A percentile compares a stretch with the other conserved stretches of the same genome.
Evolutionary conservation across 352 stramenopile species (phyloP).

Genomic region (Pythium insidiosum): DNA sequence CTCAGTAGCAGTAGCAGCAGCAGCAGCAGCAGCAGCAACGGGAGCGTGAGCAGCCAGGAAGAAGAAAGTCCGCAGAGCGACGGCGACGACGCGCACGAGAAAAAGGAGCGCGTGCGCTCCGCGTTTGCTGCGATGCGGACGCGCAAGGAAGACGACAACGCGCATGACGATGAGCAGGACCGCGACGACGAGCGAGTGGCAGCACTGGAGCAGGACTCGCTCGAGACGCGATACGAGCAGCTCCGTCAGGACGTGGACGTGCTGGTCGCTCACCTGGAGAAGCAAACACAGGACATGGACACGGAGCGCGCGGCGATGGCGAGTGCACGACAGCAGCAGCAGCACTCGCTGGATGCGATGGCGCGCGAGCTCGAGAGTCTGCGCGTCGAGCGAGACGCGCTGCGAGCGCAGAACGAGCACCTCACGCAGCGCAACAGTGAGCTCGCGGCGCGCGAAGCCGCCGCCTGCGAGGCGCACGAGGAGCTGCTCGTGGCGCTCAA

Average conservation of each 20-base stretch:
- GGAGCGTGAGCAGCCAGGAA: not conserved
- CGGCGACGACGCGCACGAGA: not conserved
- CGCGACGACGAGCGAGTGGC: not conserved
- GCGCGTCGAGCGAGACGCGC: slow-evolving; percentile 34
- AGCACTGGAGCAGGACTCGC: not conserved
- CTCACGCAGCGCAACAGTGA: slow-evolving; percentile 21
- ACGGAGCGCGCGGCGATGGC: slow-evolving; percentile 20
- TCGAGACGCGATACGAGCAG: slow-evolving; percentile 12
- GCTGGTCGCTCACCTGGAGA: slow-evolving; percentile 42
- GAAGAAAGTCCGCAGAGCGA: slow-evolving; percentile 3
- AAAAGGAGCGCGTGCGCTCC: slow-evolving; percentile 6
- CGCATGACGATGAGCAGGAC: slow-evolving; percentile 5
- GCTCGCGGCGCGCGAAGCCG: slow-evolving; percentile 10
- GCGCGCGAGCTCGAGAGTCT: slow-evolving; percentile 24
- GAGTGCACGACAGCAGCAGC: slow-evolving; percentile 1
- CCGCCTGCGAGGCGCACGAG: slow-evolving; percentile 29
- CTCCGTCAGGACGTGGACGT: slow-evolving; percentile 51
- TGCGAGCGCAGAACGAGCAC: slow-evolving; percentile 26
- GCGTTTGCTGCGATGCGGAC: too few relatives aligned
- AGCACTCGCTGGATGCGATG: slow-evolving; percentile 4
- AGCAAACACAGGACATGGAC: slow-evolving; percentile 20
- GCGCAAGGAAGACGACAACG: not conserved
- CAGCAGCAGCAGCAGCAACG: not conserved
- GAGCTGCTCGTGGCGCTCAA: slow-evolving; percentile 37
- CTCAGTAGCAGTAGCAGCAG: not conserved